A percentile compares a stretch with the other conserved stretches of the same genome.
Evolutionary conservation across 192 early-diverging fungal genomes (phyloP).

Genomic region (Podila minutissima): DNA sequence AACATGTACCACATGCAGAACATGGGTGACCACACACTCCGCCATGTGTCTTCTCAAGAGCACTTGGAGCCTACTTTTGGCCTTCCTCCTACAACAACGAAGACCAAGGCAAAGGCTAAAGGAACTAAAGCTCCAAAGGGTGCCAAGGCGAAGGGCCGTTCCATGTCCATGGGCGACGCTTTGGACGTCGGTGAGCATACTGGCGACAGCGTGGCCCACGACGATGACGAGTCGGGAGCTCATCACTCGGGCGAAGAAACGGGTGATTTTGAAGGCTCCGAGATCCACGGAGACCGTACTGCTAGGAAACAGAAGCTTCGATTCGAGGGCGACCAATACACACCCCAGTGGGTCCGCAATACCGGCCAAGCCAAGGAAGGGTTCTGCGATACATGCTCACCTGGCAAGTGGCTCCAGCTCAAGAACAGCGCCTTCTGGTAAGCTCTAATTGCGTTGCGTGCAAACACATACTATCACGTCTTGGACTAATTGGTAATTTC

Average conservation of each 20-base stretch:
- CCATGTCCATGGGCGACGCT: constrained; percentile 49
- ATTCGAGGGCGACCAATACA: constrained; percentile 80
- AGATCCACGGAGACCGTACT: constrained; percentile 59
- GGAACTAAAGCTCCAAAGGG: constrained; percentile 1
- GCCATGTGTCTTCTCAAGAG: constrained; percentile 41
- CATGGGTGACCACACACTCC: constrained; percentile 23
- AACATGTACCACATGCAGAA: constrained; percentile 25
- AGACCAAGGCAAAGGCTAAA: constrained; percentile 24
- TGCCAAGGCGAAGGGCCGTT: constrained; percentile 26
- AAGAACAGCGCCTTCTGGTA: constrained; percentile 91
- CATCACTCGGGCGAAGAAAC: constrained; percentile 24
- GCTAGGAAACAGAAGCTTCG: constrained; percentile 79
- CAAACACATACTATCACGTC: not conserved
- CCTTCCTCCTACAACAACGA: constrained; percentile 1
- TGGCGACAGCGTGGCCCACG: not conserved
- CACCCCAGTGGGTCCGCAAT: constrained; percentile 85
- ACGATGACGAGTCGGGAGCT: not conserved
- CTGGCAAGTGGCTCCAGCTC: constrained; percentile 88
- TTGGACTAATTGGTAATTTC: not conserved
- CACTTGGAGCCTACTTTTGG: constrained; percentile 27
- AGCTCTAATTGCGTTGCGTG: not conserved
- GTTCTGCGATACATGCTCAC: constrained; percentile 82
- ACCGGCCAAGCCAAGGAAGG: constrained; percentile 82
- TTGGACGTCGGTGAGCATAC: not conserved
- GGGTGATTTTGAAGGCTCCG: constrained; percentile 53